Evolutionary conservation across 2,329 filamentous ascomycete genomes (phyloP), one percentile per base, ranked within the genome.

Genomic region (Neopestalotiopsis sp.): DNA sequence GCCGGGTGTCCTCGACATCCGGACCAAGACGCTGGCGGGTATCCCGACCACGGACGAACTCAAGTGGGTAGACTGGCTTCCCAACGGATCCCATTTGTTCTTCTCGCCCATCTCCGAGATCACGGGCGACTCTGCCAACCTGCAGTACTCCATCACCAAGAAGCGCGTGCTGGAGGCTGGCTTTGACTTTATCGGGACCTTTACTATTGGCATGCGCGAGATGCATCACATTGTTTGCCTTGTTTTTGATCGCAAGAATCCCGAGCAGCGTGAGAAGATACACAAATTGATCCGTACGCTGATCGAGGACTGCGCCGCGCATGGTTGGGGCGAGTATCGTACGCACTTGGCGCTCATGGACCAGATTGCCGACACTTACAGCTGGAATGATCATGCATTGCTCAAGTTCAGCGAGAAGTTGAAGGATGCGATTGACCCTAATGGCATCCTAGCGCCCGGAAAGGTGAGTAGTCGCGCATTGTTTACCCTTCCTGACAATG

Each of bases 321-420:
- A 65, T 5, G 81, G 81, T 1, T 84, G 81, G 70, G 81, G 81
- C 61, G 82, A 84, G 71, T 84, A 84, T 73, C 76, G 82, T 12
- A 83, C 82, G 3, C 82, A 84, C 70, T 72, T 85, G 13, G 80
- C 77, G 30, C 70, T 83, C n/a, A 83, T 82, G 81, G 82, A 84
- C 69, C 81, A 84, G 73, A 79, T 84, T 32, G 79, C 80, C 0
- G 78, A 74, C 4, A 83, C 81, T 4, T 85, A 85, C 71, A 80
- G 74, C 68, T 84, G 79, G 78, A 83, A 83, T 68, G 75, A 80
- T 49, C 76, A 78, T n/a, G 78, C 79, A 9, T 72, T 81, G 69
- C 78, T 81, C 78, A 78, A 78, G 53, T 79, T 83, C 62, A 81
- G 83, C 63, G 79, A 83, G 73, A 78, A 70, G 57, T 68, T 84